phyloP scores from a whole-genome alignment of 495 filamentous ascomycete species.

The Daldinia vernicosa region DNA sequence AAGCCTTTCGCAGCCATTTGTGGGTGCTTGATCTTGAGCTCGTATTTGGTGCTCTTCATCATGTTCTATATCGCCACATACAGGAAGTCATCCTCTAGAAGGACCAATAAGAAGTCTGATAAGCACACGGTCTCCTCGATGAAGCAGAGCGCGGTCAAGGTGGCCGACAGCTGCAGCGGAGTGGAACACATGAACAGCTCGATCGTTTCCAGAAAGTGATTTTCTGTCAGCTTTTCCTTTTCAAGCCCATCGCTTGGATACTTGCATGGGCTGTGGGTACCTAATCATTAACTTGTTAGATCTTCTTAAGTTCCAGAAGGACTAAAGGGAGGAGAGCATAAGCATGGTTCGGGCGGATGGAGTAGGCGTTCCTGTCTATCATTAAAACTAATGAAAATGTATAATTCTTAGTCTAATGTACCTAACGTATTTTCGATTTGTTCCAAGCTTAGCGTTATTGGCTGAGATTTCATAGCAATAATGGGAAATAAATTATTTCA shows the following conservation, averaged over 20 bases:
- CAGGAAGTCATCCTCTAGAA: constrained; percentile 66
- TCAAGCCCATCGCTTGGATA: constrained; percentile 15
- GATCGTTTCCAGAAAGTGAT: constrained; percentile 38
- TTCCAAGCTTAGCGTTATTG: not conserved
- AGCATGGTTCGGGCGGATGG: constrained; percentile 4
- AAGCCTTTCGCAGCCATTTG: constrained; percentile 96
- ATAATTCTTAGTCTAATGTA: constrained; percentile 27
- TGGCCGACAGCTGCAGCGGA: constrained; percentile 43
- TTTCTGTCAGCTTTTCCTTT: constrained; percentile 7
- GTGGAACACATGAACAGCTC: constrained; percentile 42
- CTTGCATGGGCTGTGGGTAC: constrained; percentile 30
- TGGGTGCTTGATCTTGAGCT: constrained; percentile 86
- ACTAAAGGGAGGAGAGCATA: not conserved
- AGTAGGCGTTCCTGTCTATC: constrained; percentile 9
- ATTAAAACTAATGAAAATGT: constrained; percentile 12
- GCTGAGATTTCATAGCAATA: not conserved
- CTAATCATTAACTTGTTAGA: constrained; percentile 6
- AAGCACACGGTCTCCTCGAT: constrained; percentile 29
- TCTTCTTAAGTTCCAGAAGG: constrained; percentile 7
- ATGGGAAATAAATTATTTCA: not conserved
- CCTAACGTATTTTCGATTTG: not conserved
- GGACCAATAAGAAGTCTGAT: constrained; percentile 35
- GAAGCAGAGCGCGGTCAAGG: constrained; percentile 39
- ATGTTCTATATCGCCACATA: constrained; percentile 97
- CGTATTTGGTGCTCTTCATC: constrained; percentile 96